Evolutionary conservation across 148 eudicot genomes (phyloP).

Genomic region (Camellia sinensis): DNA sequence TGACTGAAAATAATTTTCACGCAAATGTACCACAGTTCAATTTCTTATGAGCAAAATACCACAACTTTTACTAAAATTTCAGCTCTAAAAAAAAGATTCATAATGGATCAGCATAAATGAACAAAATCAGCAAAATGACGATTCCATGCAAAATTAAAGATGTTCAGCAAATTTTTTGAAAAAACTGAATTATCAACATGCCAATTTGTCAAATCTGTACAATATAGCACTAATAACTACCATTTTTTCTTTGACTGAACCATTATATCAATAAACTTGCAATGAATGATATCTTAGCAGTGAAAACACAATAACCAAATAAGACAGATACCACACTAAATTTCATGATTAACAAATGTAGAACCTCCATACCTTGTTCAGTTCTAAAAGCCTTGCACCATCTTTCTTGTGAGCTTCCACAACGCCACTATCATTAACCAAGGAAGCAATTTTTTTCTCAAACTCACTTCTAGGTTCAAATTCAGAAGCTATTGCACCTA

Average conservation of each 20-base stretch:
- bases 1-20: not conserved
- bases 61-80: not conserved
- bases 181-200: not conserved
- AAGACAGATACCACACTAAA: not conserved
- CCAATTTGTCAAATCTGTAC: not conserved
- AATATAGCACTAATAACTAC: not conserved
- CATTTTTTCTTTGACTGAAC: not conserved
- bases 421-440: conserved; percentile 58
- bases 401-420: conserved; percentile 78
- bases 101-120: not conserved
- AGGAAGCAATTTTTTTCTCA: conserved; percentile 75
- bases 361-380: conserved; percentile 67
- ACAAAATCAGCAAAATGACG: not conserved
- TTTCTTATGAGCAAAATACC: not conserved
- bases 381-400: conserved; percentile 86
- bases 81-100: not conserved
- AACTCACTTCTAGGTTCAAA: conserved; percentile 84
- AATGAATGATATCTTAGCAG: not conserved
- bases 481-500: conserved; percentile 91
- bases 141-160: not conserved
- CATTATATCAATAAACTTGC: not conserved
- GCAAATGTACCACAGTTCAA: not conserved
- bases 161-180: not conserved
- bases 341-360: not conserved
- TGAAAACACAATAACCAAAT: not conserved